Base-by-base conservation (phyloP, 2,329 filamentous ascomycete genomes). In the Intubia oerlemansii region DNA sequence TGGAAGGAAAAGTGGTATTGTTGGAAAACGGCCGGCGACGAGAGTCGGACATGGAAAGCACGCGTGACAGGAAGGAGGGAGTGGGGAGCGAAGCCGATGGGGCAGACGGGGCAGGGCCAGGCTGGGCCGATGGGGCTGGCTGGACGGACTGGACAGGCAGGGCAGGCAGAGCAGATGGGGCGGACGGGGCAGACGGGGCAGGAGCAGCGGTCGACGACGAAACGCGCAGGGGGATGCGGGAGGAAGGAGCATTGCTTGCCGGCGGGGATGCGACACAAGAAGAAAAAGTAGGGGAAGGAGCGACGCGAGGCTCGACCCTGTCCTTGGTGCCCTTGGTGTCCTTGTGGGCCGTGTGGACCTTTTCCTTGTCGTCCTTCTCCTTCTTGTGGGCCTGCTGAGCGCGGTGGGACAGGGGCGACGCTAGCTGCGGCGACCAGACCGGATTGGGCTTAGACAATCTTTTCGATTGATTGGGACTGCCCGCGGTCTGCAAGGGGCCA, bases 21-120 rank as follows among this genome's bases (percentile, higher is more conserved):
- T 19, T 10, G 18, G 18, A 7, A 6, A 10, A 19, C 7, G 18
- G 7, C 7, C 18, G 18, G 7, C 10, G 28, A 24, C 28, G 31
- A 17, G 30, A 8, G 7, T 32, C 32, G 19, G 32, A 30, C 32
- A 36, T 36, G 32, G 36, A 36, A 25, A 36, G 18, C 18, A 33
- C 36, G 20, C 33, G 30, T 10, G 24, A 17, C 16, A 35, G 28
- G 13, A 32, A 27, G 19, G 19, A 17, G 14, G 19, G 8, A 10
- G 18, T 17, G 19, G 18, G 11, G 27, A 12, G 10, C 12, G 27
- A 24, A 3, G 22, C 12, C 5, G 28, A 29, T 12, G 24, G 20
- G 10, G 25, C 16, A 26, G 25, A 10, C 2, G 13, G 19, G 13
- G 13, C 10, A n/a, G 19, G 13, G 10, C 14, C 5, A 22, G 14